phyloP scores from a whole-genome alignment of 805 yeast species.

The Dipodascus albidus region DNA sequence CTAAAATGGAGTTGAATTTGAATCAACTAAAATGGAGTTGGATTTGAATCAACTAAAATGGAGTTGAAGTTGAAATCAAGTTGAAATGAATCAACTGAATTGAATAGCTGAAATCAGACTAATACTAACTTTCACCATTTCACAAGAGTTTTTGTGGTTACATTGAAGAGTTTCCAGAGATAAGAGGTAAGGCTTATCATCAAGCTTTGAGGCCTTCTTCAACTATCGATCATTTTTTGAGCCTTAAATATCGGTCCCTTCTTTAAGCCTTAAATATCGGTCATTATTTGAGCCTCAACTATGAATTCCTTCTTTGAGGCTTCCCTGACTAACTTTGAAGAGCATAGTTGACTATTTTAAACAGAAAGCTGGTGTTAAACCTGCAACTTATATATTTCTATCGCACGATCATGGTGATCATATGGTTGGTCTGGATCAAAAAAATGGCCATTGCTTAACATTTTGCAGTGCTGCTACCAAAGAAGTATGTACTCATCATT shows the following conservation, averaged over 20 bases:
- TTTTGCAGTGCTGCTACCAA: slow-evolving; percentile 38
- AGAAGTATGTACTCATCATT: slow-evolving; percentile 2
- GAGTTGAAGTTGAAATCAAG: no score
- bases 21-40: no score
- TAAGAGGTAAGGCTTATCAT: slow-evolving; percentile 28
- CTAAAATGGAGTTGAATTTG: no score
- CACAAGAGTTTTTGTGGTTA: slow-evolving; percentile 33
- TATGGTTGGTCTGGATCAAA: slow-evolving; percentile 32
- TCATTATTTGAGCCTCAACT: no score
- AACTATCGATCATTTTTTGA: slow-evolving; percentile 24
- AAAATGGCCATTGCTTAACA: slow-evolving; percentile 30
- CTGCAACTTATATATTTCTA: slow-evolving; percentile 26
- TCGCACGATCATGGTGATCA: slow-evolving; percentile 51
- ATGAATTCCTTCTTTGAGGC: no score
- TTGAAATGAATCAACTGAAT: no score
- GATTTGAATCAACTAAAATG: no score
- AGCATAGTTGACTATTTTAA: background rate
- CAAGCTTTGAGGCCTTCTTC: background rate
- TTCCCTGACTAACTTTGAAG: no score
- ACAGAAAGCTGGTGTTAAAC: slow-evolving; percentile 5
- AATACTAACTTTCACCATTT: no score
- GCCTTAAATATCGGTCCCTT: no score
- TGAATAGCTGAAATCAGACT: no score
- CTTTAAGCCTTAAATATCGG: no score
- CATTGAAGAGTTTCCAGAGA: slow-evolving; percentile 37